Evolutionary conservation across 257 asterid genomes (phyloP), one percentile per base, ranked within the genome.

Genomic region (Agastache rugosa): DNA sequence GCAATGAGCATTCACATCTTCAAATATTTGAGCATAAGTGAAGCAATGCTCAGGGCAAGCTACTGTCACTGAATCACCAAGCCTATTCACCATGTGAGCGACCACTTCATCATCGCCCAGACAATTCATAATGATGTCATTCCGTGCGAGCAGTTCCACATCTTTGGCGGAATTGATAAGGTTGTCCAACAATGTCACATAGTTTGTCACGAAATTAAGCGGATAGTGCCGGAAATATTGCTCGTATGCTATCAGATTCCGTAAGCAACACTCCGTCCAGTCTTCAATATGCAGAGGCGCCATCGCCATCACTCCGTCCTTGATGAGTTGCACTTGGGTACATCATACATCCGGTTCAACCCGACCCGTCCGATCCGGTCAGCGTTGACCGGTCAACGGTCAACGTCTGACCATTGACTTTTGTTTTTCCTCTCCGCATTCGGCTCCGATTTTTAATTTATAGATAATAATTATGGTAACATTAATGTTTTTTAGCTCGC

Each of bases 61-160:
- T 4, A n/a, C n/a, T n/a, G n/a, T n/a, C n/a, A 82, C 72, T 2
- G 54, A 50, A 12, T 73, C 73, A 0, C 65, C 22, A 8, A 79
- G 83, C 27, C 48, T 72, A 73, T 82, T 82, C 37, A 82, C 71
- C 63, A 51, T 51, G 23, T 51, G 17, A 0, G 58, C 58, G 11
- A 51, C 23, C 11, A n/a, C 25, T 3, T 51, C 58, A 17, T 51
- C 58, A 51, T 51, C 58, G 2, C 58, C 58, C 14, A 1, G 25
- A 4, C 11, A 51, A 8, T 51, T 51, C 5, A 1, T 17, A 7
- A 51, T 8, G 23, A 51, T 51, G 4, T 3, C 5, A 0, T 17
- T 51, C 27, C 25, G 19, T 19, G 58, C 17, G 4, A 51, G 58
- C 0, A 51, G 9, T 20, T 51, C 58, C 58, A 51, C 58, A 51